Base-by-base conservation (phyloP, 2,329 filamentous ascomycete species). In the Penicillium occitanis region DNA sequence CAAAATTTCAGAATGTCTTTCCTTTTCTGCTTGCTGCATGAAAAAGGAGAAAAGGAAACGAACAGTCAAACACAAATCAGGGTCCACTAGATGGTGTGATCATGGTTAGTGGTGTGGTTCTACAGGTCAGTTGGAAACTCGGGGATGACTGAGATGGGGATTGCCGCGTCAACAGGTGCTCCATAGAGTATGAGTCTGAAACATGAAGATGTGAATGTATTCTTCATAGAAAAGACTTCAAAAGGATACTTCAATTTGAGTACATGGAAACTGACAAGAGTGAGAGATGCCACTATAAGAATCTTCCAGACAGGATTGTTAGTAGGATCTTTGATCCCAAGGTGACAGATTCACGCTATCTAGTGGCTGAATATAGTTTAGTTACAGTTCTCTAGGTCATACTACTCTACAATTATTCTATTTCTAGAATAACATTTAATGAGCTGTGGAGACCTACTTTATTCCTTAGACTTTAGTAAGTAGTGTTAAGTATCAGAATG, bases 161-260 rank as follows among this genome's bases (percentile, higher is more conserved):
- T 55, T 55, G 53, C 30, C 13, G 53, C n/a, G 30, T 37, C 53
- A 57, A 35, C 50, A 35, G 17, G 11, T 57, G 53, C 53, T 57
- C 53, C 53, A 57, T 57, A 57, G 53, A 57, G 53, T 11, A 37
- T 40, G 53, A 57, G 33, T 35, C 53, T 57, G 53, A 57, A 57
- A 57, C 53, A 53, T 37, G 33, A 33, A 11, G 6, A 30, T 33
- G 25, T 8, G 28, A 50, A 25, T 11, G 25, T 14, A 25, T 14
- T 22, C 14, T 37, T 30, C 53, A 40, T 35, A 8, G n/a, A 8
- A 37, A 57, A 13, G 28, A 4, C 22, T 28, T 8, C 2, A 14
- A 57, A 55, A 25, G 53, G 14, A 25, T 10, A 37, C 8, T 37
- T 22, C 14, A 33, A 10, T 33, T 33, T n/a, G 2, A 35, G 51